Conservation (phyloP, 2,329 filamentous ascomycete genomes). For the Cryphonectria parasitica region DNA sequence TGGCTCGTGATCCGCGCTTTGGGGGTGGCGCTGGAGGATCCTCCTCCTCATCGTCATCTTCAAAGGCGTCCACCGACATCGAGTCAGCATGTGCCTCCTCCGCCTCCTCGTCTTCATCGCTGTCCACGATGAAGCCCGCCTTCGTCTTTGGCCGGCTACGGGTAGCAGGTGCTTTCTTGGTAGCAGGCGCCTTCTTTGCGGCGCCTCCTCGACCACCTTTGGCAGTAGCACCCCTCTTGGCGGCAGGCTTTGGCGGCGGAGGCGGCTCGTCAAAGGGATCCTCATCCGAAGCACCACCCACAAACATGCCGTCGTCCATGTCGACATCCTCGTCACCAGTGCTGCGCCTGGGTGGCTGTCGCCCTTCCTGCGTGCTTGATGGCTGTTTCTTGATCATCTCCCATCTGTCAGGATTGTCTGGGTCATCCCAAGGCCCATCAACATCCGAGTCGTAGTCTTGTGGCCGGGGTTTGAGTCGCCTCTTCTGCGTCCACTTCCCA, state of each 20-base stretch:
- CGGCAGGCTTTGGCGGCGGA: slow-evolving; percentile 32
- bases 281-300: slow-evolving; percentile 44
- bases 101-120: slow-evolving; percentile 46
- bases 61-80: slow-evolving; percentile 38
- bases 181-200: slow-evolving; percentile 43
- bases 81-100: slow-evolving; percentile 16
- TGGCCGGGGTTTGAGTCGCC: slow-evolving; percentile 74
- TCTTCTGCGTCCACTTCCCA: slow-evolving; percentile 49
- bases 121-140: slow-evolving; percentile 42
- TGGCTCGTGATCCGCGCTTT: slow-evolving; percentile 37
- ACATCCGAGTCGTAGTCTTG: slow-evolving; percentile 86
- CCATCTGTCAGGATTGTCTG: slow-evolving; percentile 61
- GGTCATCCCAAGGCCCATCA: slow-evolving; percentile 83
- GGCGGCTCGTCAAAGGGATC: slow-evolving; percentile 7
- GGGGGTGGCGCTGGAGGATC: slow-evolving; percentile 41
- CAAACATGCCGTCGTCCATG: slow-evolving; percentile 48
- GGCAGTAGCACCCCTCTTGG: slow-evolving; percentile 37
- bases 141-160: slow-evolving; percentile 50
- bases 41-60: slow-evolving; percentile 43
- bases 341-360: slow-evolving; percentile 43
- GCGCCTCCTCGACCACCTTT: slow-evolving; percentile 39
- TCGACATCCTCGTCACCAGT: slow-evolving; percentile 55
- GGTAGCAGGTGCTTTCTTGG: slow-evolving; percentile 50
- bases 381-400: slow-evolving; percentile 18
- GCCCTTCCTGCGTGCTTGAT: slow-evolving; percentile 31